Conservation (phyloP, 1,139 yeast genomes). For the Geotrichum bryndzae region DNA sequence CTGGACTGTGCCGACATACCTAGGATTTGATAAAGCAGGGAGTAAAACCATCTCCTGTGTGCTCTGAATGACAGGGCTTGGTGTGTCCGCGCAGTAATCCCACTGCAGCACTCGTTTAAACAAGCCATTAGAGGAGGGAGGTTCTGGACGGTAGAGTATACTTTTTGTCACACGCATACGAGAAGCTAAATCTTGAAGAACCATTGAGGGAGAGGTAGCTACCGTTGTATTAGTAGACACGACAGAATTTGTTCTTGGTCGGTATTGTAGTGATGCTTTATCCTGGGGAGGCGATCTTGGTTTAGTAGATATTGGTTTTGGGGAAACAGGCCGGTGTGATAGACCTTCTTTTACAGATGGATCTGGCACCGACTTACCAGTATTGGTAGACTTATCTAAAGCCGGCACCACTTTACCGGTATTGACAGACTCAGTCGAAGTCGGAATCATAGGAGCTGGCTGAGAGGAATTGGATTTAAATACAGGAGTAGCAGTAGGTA, state of each 20-base stretch:
- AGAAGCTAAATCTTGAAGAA: neutral
- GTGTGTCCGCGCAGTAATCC: neutral
- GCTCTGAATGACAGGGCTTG: neutral
- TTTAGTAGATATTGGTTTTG: no score
- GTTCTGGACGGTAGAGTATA: neutral
- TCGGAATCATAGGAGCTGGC: neutral
- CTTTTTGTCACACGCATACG: neutral
- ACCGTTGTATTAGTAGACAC: neutral
- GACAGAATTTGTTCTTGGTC: no score
- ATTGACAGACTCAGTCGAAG: neutral
- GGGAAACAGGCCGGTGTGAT: no score
- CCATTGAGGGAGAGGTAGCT: neutral
- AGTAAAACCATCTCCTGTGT: neutral
- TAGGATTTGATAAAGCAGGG: neutral
- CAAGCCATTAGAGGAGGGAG: neutral
- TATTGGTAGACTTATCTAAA: no score
- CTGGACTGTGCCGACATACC: neutral
- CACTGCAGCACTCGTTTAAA: neutral
- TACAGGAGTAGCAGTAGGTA: neutral
- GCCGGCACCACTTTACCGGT: neutral
- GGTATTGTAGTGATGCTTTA: no score
- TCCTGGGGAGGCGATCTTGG: no score
- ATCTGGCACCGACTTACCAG: no score
- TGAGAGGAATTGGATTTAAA: neutral
- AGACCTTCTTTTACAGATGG: no score